Evolutionary conservation across 768 basidiomycete genomes (phyloP).

Genomic region (Pholiota conissans): DNA sequence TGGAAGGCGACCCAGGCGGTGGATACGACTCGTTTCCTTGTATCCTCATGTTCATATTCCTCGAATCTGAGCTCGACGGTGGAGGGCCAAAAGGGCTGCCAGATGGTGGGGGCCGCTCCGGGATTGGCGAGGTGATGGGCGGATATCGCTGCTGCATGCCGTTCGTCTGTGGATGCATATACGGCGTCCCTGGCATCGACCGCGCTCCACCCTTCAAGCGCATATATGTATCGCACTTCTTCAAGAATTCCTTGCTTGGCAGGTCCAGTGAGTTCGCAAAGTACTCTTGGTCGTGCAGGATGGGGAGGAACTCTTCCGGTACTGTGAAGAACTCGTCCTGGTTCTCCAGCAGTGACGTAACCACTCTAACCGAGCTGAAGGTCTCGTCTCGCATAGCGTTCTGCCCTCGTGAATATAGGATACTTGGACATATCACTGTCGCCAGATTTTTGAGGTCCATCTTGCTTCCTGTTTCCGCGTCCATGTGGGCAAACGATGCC

Average conservation of each 20-base stretch:
- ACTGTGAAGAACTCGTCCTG: conserved; percentile 98
- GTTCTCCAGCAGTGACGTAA: conserved; percentile 83
- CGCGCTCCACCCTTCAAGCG: conserved; percentile 68
- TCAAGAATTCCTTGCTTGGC: conserved; percentile 93
- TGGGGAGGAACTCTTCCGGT: conserved; percentile 83
- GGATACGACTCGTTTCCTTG: conserved; percentile 35
- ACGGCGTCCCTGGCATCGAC: conserved; percentile 35
- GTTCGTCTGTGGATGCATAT: conserved; percentile 36
- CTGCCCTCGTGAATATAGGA: conserved; percentile 84
- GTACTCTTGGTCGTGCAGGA: conserved; percentile 90
- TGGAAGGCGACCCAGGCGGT: conserved; percentile 44
- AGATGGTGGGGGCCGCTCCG: conserved; percentile 45
- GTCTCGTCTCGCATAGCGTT: conserved; percentile 93
- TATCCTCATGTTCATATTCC: conserved; percentile 17
- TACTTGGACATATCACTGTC: conserved; percentile 97
- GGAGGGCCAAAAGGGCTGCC: conserved; percentile 35
- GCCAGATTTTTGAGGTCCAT: conserved; percentile 97
- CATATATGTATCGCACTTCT: conserved; percentile 93
- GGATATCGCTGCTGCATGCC: conserved; percentile 30
- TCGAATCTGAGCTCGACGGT: conserved; percentile 35
- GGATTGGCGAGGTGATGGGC: conserved; percentile 34
- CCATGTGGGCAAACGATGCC: conserved; percentile 97
- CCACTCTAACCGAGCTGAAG: conserved; percentile 83
- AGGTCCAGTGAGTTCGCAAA: conserved; percentile 87
- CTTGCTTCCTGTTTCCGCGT: conserved; percentile 95